Evolutionary conservation across 2,329 filamentous ascomycete species (phyloP).

Genomic region (Xylariaceae sp.): DNA sequence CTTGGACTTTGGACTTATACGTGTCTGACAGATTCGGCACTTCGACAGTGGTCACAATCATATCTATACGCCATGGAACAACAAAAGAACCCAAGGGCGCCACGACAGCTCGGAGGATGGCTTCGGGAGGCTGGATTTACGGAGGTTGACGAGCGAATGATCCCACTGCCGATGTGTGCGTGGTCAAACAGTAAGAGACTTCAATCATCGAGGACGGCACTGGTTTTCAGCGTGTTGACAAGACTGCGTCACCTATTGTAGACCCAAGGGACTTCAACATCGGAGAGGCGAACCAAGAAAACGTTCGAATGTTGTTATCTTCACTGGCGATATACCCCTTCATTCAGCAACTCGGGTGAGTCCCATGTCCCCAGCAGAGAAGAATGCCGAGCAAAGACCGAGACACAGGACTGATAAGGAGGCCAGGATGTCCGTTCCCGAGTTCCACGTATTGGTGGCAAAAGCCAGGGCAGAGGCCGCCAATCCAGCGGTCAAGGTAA

Average conservation of each 20-base stretch:
- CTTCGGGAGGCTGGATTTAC: slow-evolving; percentile 60
- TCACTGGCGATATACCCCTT: slow-evolving; percentile 55
- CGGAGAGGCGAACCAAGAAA: slow-evolving; percentile 48
- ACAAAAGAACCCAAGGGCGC: slow-evolving; percentile 62
- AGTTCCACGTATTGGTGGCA: slow-evolving; percentile 52
- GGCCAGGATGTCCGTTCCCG: slow-evolving; percentile 50
- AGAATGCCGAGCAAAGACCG: not conserved
- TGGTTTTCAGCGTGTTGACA: slow-evolving; percentile 14
- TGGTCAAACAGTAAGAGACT: slow-evolving; percentile 59
- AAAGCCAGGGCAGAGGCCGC: slow-evolving; percentile 41
- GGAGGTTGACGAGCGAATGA: slow-evolving; percentile 57
- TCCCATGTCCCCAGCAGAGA: not conserved
- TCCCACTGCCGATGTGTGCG: slow-evolving; percentile 62
- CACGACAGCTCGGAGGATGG: slow-evolving; percentile 53
- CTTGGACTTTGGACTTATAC: slow-evolving; percentile 16
- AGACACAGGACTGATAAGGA: slow-evolving; percentile 6
- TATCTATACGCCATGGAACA: slow-evolving; percentile 57
- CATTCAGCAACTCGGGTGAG: slow-evolving; percentile 45
- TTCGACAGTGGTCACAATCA: slow-evolving; percentile 61
- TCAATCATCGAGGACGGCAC: not conserved
- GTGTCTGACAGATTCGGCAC: slow-evolving; percentile 49
- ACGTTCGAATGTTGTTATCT: slow-evolving; percentile 49
- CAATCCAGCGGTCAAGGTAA: slow-evolving; percentile 52
- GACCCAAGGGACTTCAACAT: slow-evolving; percentile 49
- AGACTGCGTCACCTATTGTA: slow-evolving; percentile 26